A percentile compares a stretch with the other conserved stretches of the same genome.
phyloP scores from a whole-genome alignment of 495 filamentous ascomycete species.

The Lepidopterella palustris region DNA sequence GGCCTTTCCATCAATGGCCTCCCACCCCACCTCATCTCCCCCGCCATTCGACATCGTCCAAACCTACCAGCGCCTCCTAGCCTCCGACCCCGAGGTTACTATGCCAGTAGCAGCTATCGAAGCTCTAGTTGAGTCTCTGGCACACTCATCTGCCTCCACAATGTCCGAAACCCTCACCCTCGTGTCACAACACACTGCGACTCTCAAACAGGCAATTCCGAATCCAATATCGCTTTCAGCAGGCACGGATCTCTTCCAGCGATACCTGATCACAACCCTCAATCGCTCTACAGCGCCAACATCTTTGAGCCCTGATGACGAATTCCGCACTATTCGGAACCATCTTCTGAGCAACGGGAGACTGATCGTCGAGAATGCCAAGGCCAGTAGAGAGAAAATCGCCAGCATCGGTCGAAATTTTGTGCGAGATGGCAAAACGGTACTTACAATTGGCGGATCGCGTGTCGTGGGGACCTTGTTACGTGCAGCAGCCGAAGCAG shows the following conservation, averaged over 20 bases:
- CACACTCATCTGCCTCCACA: conserved; percentile 67
- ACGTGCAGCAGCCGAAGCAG: conserved; percentile 60
- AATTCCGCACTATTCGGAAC: conserved; percentile 74
- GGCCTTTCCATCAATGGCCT: not conserved
- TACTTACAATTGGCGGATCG: conserved; percentile 83
- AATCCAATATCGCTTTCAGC: conserved; percentile 90
- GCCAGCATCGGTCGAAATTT: conserved; percentile 70
- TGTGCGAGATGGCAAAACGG: conserved; percentile 65
- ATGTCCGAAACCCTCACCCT: conserved; percentile 89
- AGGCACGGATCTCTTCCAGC: conserved; percentile 91
- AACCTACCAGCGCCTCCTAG: conserved; percentile 54
- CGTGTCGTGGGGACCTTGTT: conserved; percentile 75
- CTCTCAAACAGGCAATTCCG: conserved; percentile 65
- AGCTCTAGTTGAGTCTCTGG: conserved; percentile 76
- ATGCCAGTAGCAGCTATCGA: conserved; percentile 97
- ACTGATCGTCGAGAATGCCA: conserved; percentile 81
- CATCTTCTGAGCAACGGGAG: conserved; percentile 78
- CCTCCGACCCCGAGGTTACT: conserved; percentile 71
- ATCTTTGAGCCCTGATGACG: conserved; percentile 45
- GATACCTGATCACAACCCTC: conserved; percentile 73
- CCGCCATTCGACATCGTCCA: conserved; percentile 45
- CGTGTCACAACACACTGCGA: conserved; percentile 63
- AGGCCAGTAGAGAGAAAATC: conserved; percentile 74
- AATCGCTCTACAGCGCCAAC: conserved; percentile 43
- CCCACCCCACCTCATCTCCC: not conserved